These are phyloP conservation scores for Beauveria sp. DNA, from an alignment of 2,329 filamentous ascomycete genomes.

Conservation along the genomic window DNA sequence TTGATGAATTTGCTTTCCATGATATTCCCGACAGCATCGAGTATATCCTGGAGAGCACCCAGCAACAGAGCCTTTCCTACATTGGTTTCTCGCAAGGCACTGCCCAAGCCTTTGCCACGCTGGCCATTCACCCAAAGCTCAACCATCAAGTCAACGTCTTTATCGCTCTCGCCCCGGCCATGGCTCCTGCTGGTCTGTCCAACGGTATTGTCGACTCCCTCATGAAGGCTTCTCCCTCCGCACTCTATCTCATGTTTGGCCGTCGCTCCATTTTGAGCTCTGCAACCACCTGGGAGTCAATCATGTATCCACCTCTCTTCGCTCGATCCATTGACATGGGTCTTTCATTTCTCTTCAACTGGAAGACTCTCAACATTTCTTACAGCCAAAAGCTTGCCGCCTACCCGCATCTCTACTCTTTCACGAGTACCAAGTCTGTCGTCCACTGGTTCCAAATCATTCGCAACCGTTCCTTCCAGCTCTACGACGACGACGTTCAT, in stretches of 20 bases:
- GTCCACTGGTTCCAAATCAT: constrained; percentile 99
- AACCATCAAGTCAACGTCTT: constrained; percentile 95
- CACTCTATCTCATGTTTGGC: constrained; percentile 88
- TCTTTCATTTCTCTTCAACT: constrained; percentile 79
- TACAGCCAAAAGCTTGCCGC: constrained; percentile 85
- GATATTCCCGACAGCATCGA: constrained; percentile 93
- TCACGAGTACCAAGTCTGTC: constrained; percentile 91
- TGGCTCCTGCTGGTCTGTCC: constrained; percentile 86
- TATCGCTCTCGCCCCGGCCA: constrained; percentile 89
- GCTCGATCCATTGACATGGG: constrained; percentile 78
- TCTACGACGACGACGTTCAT: constrained; percentile 94
- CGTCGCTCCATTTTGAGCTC: constrained; percentile 85
- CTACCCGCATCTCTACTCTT: constrained; percentile 93
- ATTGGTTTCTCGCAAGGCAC: constrained; percentile 97
- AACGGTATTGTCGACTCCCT: constrained; percentile 89
- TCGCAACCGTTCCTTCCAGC: constrained; percentile 89
- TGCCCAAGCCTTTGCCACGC: constrained; percentile 87
- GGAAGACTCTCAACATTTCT: constrained; percentile 78
- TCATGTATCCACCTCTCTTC: constrained; percentile 91
- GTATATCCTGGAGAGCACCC: constrained; percentile 80
- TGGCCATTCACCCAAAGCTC: constrained; percentile 84
- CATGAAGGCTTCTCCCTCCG: constrained; percentile 85
- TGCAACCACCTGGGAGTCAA: constrained; percentile 93
- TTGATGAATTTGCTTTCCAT: constrained; percentile 96
- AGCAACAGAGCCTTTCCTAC: constrained; percentile 80